A percentile compares a stretch with the other conserved stretches of the same genome.
Conservation (phyloP, 208 protist species). For the Leishmania lainsoni region DNA sequence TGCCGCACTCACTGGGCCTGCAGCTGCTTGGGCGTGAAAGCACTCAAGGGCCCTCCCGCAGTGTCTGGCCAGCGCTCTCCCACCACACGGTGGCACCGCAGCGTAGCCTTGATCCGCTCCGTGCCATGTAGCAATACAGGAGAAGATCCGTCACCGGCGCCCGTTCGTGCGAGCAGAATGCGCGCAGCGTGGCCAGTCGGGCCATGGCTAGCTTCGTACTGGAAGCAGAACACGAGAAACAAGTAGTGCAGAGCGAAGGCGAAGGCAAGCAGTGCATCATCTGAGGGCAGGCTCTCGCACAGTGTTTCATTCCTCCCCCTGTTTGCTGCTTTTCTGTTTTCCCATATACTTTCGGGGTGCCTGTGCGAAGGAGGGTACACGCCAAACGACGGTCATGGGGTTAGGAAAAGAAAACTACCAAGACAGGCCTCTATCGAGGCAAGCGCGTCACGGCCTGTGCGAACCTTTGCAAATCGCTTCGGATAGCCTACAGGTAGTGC, state of each 20-base stretch:
- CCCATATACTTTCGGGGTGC: background rate
- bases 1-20: too few relatives aligned
- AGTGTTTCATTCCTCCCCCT: background rate
- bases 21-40: too few relatives aligned
- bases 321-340: conserved; percentile 7
- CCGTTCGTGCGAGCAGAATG: background rate
- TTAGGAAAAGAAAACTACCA: background rate
- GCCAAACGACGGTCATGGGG: background rate
- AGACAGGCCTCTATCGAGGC: background rate
- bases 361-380: background rate
- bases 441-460: background rate
- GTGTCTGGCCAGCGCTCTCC: background rate
- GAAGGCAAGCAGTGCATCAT: background rate
- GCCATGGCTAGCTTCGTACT: too few relatives aligned
- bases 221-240: conserved; percentile 14
- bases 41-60: too few relatives aligned
- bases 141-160: background rate
- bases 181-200: too few relatives aligned
- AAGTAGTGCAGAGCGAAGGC: background rate
- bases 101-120: background rate
- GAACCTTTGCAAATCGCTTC: background rate
- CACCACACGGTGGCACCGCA: background rate
- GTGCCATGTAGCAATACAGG: background rate
- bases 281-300: background rate
- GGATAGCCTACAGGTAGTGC: conserved; percentile 56